Evolutionary conservation across 2,329 filamentous ascomycete species (phyloP).

Genomic region (Aspergillus novofumigatus): DNA sequence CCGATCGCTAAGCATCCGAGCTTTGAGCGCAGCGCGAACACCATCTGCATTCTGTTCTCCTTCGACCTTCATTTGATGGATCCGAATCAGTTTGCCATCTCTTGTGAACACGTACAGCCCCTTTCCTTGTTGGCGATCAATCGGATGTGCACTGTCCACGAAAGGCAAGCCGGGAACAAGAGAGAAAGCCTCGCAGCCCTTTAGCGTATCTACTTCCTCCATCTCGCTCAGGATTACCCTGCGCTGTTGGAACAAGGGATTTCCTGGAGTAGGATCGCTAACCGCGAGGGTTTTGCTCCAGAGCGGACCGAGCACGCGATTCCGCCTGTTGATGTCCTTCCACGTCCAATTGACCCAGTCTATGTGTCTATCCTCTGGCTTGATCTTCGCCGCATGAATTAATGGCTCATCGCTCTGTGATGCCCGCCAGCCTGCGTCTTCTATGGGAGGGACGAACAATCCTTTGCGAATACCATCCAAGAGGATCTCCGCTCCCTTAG

Average conservation of each 20-base stretch:
- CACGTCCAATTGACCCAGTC: conserved; percentile 55
- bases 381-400: conserved; percentile 69
- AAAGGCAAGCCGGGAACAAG: conserved; percentile 37
- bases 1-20: conserved; percentile 33
- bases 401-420: conserved; percentile 23
- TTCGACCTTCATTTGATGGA: conserved; percentile 40
- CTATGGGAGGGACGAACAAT: conserved; percentile 62
- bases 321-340: conserved; percentile 52
- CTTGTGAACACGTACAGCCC: conserved; percentile 35
- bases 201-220: conserved; percentile 27
- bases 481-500: conserved; percentile 67
- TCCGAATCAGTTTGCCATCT: conserved; percentile 33
- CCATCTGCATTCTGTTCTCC: conserved; percentile 33
- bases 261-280: conserved; percentile 14
- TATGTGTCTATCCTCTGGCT: conserved; percentile 59
- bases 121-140: conserved; percentile 22
- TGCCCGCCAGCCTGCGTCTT: conserved; percentile 25
- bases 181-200: conserved; percentile 22
- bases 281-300: conserved; percentile 53
- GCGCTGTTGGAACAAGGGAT: conserved; percentile 23
- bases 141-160: conserved; percentile 22
- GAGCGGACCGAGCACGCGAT: conserved; percentile 60
- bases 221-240: conserved; percentile 37
- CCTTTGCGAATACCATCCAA: conserved; percentile 59
- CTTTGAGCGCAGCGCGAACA: conserved; percentile 36